Evolutionary conservation across 2,329 filamentous ascomycete species (phyloP), one percentile per base, ranked within the genome.

Genomic region (Aspergillus aculeatus): DNA sequence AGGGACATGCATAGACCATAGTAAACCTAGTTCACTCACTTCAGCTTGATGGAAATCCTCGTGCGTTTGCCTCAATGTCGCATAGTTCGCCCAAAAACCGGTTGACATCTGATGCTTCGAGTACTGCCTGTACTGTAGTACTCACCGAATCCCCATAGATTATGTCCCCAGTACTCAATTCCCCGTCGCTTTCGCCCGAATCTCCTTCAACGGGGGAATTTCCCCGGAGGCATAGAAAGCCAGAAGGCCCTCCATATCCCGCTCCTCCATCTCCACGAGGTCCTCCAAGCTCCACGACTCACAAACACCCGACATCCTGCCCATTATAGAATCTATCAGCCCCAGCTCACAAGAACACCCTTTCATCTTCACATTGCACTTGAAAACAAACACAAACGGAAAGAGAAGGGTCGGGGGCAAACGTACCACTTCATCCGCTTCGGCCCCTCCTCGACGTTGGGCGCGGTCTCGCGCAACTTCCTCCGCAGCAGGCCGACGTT

Each of bases 261-360:
- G 84, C 54, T 95, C 90, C 21, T 85, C 86, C 83, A 98, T 87
- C 35, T 85, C 84, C 66, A 91, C 93, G 66, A 98, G 84, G 63
- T 97, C 90, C 62, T 96, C 89, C 73, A 96, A 86, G 56, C 83
- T 88, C 82, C 94, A 97, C 38, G 87, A 83, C 68, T 97, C 92
- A 78, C 93, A 97, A 38, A 98, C 91, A 64, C 86, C 89, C 51
- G 88, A 92, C 90, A 98, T 98, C 92, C 90, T 92, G 47, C 10
- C 48, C 16, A 12, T 14, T 19, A n/a, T 14, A 41, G 5, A 41
- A 41, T 5, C 16, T 6, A 5, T 41, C 38, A 41, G 16, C 38
- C 38, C 38, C 32, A 35, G 14, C 32, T 35, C 32, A 11, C 32
- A 35, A 11, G 32, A 4, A 4, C 32, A 35, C 32, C 26, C 26